A percentile compares a stretch with the other conserved stretches of the same genome.
Conservation (phyloP, 2,329 filamentous ascomycete genomes). For the Fusarium caatingaense region DNA sequence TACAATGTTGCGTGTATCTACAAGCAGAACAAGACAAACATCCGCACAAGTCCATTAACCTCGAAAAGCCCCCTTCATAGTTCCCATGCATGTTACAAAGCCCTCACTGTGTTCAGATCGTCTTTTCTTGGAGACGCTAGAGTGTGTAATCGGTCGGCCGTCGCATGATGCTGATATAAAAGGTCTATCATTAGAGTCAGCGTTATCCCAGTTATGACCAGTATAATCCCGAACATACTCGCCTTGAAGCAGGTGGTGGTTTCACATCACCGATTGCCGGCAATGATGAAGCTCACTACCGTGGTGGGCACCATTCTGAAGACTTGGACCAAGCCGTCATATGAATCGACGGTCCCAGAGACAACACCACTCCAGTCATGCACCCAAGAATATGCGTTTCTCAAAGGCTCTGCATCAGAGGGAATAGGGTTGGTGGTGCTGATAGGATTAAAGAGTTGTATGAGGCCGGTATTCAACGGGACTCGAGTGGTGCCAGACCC, state of each 20-base stretch:
- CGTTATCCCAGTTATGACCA: not conserved
- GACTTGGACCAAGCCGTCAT: not conserved
- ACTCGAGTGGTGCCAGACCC: not conserved
- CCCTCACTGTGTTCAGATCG: too few species aligned
- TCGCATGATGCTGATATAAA: not conserved
- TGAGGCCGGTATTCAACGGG: not conserved
- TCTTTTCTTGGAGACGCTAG: too few species aligned
- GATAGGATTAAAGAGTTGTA: not conserved
- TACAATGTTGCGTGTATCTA: too few species aligned
- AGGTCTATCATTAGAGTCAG: not conserved
- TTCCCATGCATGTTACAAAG: too few species aligned
- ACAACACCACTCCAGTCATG: not conserved
- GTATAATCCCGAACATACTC: not conserved
- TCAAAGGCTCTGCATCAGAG: not conserved
- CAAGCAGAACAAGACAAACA: too few species aligned
- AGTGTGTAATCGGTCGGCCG: too few species aligned
- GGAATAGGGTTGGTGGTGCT: not conserved
- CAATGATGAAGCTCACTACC: not conserved
- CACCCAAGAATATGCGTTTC: not conserved
- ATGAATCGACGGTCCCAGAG: not conserved
- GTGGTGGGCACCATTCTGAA: not conserved
- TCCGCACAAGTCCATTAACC: too few species aligned
- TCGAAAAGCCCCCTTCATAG: accelerated
- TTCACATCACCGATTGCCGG: not conserved
- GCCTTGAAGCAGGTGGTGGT: not conserved